A percentile compares a stretch with the other conserved stretches of the same genome.
These are phyloP conservation scores for Lineolata rhizophorae DNA, from an alignment of 495 filamentous ascomycete species.

Conservation along the genomic window DNA sequence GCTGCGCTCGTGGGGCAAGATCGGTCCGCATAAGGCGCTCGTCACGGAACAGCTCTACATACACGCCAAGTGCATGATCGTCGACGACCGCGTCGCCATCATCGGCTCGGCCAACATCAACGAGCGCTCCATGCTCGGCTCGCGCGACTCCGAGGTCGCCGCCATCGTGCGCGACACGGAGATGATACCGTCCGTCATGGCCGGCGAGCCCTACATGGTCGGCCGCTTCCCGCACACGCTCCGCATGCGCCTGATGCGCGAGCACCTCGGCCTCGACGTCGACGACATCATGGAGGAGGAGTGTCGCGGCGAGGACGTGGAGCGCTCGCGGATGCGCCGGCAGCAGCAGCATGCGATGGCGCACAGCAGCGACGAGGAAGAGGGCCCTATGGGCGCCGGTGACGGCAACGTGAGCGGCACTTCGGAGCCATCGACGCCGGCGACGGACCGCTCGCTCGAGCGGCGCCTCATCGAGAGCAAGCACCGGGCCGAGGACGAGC, in stretches of 20 bases:
- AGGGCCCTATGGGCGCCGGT: too few relatives aligned
- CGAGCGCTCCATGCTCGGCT: conserved; percentile 85
- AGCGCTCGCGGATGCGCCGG: conserved; percentile 9
- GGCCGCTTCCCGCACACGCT: conserved; percentile 85
- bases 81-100: conserved; percentile 80
- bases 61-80: conserved; percentile 92
- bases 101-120: conserved; percentile 99
- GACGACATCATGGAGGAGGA: conserved; percentile 79
- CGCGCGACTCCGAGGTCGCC: conserved; percentile 79
- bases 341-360: not conserved
- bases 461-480: conserved; percentile 32
- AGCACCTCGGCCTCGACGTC: conserved; percentile 88
- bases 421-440: conserved; percentile 7
- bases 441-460: conserved; percentile 6
- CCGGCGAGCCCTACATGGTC: conserved; percentile 65
- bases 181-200: conserved; percentile 86
- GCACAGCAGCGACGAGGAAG: conserved; percentile 16
- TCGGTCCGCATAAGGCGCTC: conserved; percentile 58
- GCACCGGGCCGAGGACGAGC: conserved; percentile 37
- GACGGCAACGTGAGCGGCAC: too few relatives aligned
- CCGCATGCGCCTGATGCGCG: conserved; percentile 84
- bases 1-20: conserved; percentile 78
- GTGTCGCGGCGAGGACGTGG: conserved; percentile 27
- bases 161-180: conserved; percentile 84
- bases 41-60: conserved; percentile 97